Evolutionary conservation across 129 eudicot species (phyloP).

Genomic region (Ambrosia artemisiifolia): DNA sequence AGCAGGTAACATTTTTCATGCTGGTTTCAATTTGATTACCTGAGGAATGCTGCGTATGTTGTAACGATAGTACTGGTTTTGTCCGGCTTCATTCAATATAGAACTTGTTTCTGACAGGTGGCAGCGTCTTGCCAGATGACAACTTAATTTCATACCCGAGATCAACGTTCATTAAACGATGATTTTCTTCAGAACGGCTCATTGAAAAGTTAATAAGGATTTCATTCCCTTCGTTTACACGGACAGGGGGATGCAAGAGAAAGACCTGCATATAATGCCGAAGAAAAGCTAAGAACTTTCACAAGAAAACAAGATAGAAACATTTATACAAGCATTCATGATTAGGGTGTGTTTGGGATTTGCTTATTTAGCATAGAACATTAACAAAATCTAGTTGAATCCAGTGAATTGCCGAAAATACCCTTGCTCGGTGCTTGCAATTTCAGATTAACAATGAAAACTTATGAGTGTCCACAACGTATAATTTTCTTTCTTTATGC

Average conservation of each 20-base stretch:
- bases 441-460: neutral
- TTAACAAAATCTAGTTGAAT: neutral
- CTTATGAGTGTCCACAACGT: neutral
- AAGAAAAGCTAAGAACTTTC: neutral
- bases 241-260: conserved; percentile 54
- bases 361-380: neutral
- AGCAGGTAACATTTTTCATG: conserved; percentile 3
- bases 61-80: neutral
- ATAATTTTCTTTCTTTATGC: neutral
- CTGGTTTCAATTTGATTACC: conserved; percentile 19
- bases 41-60: neutral
- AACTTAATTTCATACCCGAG: conserved; percentile 47
- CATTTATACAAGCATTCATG: neutral
- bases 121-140: conserved; percentile 50
- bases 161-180: conserved; percentile 87
- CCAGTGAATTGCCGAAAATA: neutral
- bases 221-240: conserved; percentile 44
- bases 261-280: conserved; percentile 34
- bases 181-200: conserved; percentile 86
- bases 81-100: conserved; percentile 60
- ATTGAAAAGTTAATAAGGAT: conserved; percentile 51
- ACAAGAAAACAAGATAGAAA: neutral
- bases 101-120: conserved; percentile 54
- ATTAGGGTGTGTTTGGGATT: neutral
- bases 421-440: neutral